Percentiles rank a stretch among this genome's conserved stretches.
These are phyloP conservation scores for Neofusicoccum laricinum DNA, from an alignment of 2,329 filamentous ascomycete species.

Conservation along the genomic window DNA sequence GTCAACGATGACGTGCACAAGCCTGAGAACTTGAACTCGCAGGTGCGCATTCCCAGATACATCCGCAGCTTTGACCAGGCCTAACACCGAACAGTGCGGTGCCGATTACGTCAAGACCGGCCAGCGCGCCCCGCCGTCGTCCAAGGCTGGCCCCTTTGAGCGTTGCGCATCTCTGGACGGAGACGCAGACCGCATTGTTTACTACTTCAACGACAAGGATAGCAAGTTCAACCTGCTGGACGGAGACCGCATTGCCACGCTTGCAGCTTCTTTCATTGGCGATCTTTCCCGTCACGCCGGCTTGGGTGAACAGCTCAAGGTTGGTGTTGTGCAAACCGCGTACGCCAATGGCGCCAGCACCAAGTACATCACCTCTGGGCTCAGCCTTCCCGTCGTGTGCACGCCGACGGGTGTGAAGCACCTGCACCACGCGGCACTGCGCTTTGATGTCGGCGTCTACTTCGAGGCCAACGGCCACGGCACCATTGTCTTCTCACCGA, in stretches of 20 bases:
- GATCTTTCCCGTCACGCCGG: conserved; percentile 80
- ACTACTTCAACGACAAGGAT: conserved; percentile 84
- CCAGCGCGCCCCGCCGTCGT: conserved; percentile 81
- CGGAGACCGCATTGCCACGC: conserved; percentile 92
- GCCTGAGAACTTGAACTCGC: conserved; percentile 82
- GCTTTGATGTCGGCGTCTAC: conserved; percentile 95
- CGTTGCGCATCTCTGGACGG: conserved; percentile 91
- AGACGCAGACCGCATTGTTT: conserved; percentile 92
- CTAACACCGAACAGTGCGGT: conserved; percentile 62
- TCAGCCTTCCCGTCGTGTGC: conserved; percentile 86
- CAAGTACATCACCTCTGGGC: conserved; percentile 81
- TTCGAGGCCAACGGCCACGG: conserved; percentile 99
- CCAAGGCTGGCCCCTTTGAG: conserved; percentile 71
- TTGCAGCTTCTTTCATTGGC: conserved; percentile 89
- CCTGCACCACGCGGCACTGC: conserved; percentile 91
- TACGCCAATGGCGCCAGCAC: conserved; percentile 97
- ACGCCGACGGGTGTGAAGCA: conserved; percentile 97
- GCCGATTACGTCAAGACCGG: conserved; percentile 98
- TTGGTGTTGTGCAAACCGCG: conserved; percentile 94
- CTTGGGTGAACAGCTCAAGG: conserved; percentile 75
- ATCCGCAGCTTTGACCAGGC: not conserved
- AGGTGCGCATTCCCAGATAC: conserved; percentile 53
- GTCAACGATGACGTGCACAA: conserved; percentile 92
- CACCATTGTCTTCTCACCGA: conserved; percentile 88
- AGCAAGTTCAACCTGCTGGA: conserved; percentile 89